A percentile compares a stretch with the other conserved stretches of the same genome.
Evolutionary conservation across 2,329 filamentous ascomycete species (phyloP).

Genomic region (Fusarium sambucinum): DNA sequence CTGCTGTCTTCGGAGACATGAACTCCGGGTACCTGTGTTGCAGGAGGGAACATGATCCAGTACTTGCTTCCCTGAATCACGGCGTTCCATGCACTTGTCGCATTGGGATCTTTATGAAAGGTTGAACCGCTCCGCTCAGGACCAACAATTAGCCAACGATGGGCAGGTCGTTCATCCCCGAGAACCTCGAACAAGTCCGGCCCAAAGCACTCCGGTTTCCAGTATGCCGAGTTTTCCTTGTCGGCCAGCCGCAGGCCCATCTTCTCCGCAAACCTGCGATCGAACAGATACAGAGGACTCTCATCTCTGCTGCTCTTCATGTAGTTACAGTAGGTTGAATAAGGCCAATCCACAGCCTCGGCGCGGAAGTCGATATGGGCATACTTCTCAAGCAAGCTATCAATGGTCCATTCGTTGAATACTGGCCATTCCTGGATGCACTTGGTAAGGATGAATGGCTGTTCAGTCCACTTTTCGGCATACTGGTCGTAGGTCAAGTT

Average conservation of each 20-base stretch:
- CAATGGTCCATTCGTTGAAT: conserved; percentile 78
- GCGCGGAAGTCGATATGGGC: conserved; percentile 80
- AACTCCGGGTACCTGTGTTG: conserved; percentile 84
- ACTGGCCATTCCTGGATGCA: conserved; percentile 87
- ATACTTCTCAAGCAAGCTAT: conserved; percentile 74
- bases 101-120: conserved; percentile 88
- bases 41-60: conserved; percentile 97
- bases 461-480: conserved; percentile 78
- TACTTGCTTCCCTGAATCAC: conserved; percentile 92
- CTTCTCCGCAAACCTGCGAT: conserved; percentile 86
- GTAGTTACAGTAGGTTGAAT: conserved; percentile 84
- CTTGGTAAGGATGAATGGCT: conserved; percentile 86
- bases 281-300: conserved; percentile 92
- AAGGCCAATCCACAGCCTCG: conserved; percentile 92
- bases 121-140: conserved; percentile 89
- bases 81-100: conserved; percentile 90
- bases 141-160: conserved; percentile 92
- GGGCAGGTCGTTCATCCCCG: conserved; percentile 82
- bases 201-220: conserved; percentile 85
- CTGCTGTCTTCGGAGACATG: conserved; percentile 90
- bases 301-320: conserved; percentile 85
- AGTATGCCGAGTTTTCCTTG: conserved; percentile 71
- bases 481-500: conserved; percentile 81
- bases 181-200: conserved; percentile 87
- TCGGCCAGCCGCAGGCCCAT: conserved; percentile 77